Evolutionary conservation across 2,329 filamentous ascomycete species (phyloP), one percentile per base, ranked within the genome.

Genomic region (Aspergillus amoenus): DNA sequence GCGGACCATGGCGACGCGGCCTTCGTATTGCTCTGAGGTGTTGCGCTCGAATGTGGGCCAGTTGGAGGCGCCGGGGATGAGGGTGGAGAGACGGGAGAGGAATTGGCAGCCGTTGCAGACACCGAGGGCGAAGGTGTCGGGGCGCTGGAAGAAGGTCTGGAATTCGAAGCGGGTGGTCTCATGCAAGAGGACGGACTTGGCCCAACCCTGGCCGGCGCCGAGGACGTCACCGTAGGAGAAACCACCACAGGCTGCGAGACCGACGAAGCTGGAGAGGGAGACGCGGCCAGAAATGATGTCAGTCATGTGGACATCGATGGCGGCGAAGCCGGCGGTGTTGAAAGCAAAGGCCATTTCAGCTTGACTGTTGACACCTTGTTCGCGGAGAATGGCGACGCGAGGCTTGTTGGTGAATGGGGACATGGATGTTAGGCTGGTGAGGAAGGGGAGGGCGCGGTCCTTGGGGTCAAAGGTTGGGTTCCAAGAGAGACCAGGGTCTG

Each of bases 301-400:
- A 3, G 89, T 94, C 94, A 99, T 97, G 81, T 97, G 93, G 1
- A 97, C 88, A 70, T 99, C 93, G 46, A 97, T 85, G 13, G 93
- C 86, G 49, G 92, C 88, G 78, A 97, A 97, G 39, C 93, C 93
- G 43, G 94, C 93, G 37, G 87, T 87, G 63, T 89, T 87, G 82
- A 97, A 97, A 48, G 93, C 92, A 70, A 96, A 97, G 1, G 94
- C 94, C 91, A 99, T 96, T 75, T 99, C 94, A n/a, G 91, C 88
- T 68, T 97, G 86, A 42, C 93, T 91, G 77, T 99, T 97, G 64
- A 96, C 91, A 72, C 94, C 94, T 74, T 97, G 92, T 75, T 97
- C 94, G 70, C 94, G 85, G 21, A 99, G 85, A 66, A 99, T 96
- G 43, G 94, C 94, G 22, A 99, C 93, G 32, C 87, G 86, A 1